Evolutionary conservation across 306 rosid species (phyloP).

Genomic region (Medicago arabica): DNA sequence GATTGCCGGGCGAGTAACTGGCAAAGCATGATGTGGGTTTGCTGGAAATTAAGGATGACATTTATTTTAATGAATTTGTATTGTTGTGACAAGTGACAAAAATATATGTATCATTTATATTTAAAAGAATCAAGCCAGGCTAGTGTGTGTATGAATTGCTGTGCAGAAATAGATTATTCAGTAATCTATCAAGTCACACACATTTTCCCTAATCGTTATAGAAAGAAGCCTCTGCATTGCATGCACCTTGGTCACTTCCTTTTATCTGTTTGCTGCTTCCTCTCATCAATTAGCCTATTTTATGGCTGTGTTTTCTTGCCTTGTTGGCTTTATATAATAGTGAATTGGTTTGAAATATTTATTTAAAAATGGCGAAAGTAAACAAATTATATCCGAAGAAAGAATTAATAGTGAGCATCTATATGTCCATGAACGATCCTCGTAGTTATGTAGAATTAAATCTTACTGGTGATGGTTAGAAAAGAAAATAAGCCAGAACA

Average conservation of each 20-base stretch:
- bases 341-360: not conserved
- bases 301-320: not conserved
- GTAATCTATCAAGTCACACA: conserved; percentile 7
- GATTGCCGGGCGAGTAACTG: conserved; percentile 84
- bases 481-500: too few relatives aligned
- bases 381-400: not conserved
- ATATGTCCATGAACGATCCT: not conserved
- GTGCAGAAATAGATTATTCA: conserved; percentile 33
- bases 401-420: not conserved
- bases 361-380: not conserved
- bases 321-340: not conserved
- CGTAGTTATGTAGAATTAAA: too few relatives aligned
- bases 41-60: not conserved
- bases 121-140: conserved; percentile 36
- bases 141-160: conserved; percentile 45
- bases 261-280: conserved; percentile 1
- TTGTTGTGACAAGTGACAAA: conserved; percentile 47
- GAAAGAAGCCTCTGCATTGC: conserved; percentile 25
- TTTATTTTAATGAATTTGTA: conserved; percentile 47
- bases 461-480: too few relatives aligned
- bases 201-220: not conserved
- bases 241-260: not conserved
- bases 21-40: conserved; percentile 64
- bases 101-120: conserved; percentile 54
- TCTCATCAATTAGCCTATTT: not conserved